Conservation (phyloP, 805 yeast genomes). For the Barnettozyma californica region DNA sequence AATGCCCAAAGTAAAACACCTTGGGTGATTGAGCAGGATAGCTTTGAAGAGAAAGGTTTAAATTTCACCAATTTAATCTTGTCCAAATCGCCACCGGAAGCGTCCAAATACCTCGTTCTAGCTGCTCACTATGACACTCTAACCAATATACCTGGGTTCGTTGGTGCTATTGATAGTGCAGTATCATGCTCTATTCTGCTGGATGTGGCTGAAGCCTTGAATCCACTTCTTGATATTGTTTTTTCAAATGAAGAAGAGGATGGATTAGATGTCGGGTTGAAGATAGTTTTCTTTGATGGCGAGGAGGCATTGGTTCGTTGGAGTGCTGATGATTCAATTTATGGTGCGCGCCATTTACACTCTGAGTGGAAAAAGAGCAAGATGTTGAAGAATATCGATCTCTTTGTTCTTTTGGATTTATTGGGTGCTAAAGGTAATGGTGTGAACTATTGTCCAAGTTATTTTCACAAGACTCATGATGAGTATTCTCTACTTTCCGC, state of each 20-base stretch:
- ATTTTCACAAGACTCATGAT: constrained; percentile 35
- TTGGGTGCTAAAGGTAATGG: constrained; percentile 33
- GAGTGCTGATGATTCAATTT: constrained; percentile 46
- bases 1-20: constrained; percentile 22
- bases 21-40: constrained; percentile 28
- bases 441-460: constrained; percentile 32
- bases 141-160: constrained; percentile 43
- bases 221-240: constrained; percentile 14
- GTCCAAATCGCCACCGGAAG: constrained; percentile 22
- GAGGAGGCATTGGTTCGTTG: constrained; percentile 56
- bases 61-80: constrained; percentile 36
- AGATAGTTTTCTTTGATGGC: constrained; percentile 53
- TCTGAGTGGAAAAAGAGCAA: constrained; percentile 28
- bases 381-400: constrained; percentile 32
- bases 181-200: constrained; percentile 50
- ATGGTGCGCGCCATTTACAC: constrained; percentile 51
- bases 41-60: constrained; percentile 32
- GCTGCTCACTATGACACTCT: constrained; percentile 54
- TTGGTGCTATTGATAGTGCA: constrained; percentile 59
- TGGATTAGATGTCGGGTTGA: constrained; percentile 32
- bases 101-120: constrained; percentile 30
- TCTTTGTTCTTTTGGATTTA: constrained; percentile 45
- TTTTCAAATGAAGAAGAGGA: constrained; percentile 7
- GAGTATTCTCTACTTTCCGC: constrained; percentile 32
- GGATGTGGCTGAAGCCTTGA: constrained; percentile 33